These are phyloP conservation scores for Rhodocollybia butyracea DNA, from an alignment of 768 basidiomycete genomes.

Conservation along the genomic window DNA sequence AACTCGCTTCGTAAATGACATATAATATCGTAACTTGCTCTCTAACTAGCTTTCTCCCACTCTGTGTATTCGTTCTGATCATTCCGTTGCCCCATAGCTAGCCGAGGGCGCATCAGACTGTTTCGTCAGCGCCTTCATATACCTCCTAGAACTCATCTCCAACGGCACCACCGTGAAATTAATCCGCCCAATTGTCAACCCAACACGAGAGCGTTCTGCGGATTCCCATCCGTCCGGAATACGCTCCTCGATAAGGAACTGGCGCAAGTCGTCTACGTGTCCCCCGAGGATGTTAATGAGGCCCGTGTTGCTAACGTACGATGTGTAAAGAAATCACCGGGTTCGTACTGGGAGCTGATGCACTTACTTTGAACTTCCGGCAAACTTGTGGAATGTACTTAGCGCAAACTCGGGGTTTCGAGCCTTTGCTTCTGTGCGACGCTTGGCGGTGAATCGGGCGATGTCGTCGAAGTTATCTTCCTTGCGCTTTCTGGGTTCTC, in stretches of 20 bases:
- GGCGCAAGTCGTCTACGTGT: conserved; percentile 47
- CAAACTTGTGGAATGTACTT: conserved; percentile 62
- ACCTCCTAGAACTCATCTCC: conserved; percentile 26
- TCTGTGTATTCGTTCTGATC: too few species aligned
- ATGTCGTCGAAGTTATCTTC: conserved; percentile 59
- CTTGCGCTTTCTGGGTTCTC: conserved; percentile 38
- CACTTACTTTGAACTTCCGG: conserved; percentile 65
- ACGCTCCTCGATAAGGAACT: conserved; percentile 65
- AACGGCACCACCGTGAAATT: conserved; percentile 45
- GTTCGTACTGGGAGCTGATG: not conserved
- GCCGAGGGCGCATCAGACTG: too few species aligned
- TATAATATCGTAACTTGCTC: too few species aligned
- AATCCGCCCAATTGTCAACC: conserved; percentile 57
- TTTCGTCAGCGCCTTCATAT: not conserved
- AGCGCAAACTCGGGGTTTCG: conserved; percentile 59
- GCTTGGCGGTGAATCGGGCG: conserved; percentile 52
- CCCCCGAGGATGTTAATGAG: conserved; percentile 68
- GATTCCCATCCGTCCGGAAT: conserved; percentile 73
- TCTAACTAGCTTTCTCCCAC: too few species aligned
- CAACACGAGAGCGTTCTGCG: conserved; percentile 45
- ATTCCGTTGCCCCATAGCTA: too few species aligned
- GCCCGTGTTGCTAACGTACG: conserved; percentile 50
- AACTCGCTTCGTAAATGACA: too few species aligned
- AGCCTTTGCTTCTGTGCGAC: conserved; percentile 52
- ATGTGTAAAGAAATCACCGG: not conserved